Evolutionary conservation across 2,329 filamentous ascomycete species (phyloP), one percentile per base, ranked within the genome.

Genomic region (Tolypocladium amazonense): DNA sequence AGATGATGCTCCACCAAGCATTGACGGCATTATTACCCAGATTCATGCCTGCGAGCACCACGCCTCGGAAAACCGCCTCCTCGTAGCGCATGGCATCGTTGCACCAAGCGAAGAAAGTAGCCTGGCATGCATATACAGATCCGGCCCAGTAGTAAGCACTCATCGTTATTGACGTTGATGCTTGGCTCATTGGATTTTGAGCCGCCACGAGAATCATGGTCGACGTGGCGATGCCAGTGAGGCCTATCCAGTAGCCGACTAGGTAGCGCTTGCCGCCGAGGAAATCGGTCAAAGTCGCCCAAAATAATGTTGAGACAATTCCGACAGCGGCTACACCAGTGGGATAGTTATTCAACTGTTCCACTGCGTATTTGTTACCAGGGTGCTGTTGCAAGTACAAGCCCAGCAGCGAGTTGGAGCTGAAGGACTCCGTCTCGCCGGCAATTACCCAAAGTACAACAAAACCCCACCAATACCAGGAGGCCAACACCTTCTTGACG

Each of bases 21-120:
- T 90, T 89, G 7, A 90, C 77, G 0, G 84, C 83, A 66, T 87
- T 88, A 66, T 79, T 88, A 1, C 83, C 83, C 65, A 86, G 59
- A 61, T 89, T 90, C 88, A 90, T 90, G 15, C 84, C 83, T 0
- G 87, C 87, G 41, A 90, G 80, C 0, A 90, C 87, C 1, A 90
- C 79, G 2, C 81, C 84, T 4, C 88, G 77, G 64, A 86, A 81
- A 54, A 85, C 79, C 25, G 81, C 80, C 61, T 88, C 82, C 65
- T 88, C 82, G 59, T 81, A 80, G 9, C 84, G 78, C 74, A 88
- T 81, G 2, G 84, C 83, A 65, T 89, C 87, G 65, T 90, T 90
- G 27, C 85, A 87, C 87, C 87, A 90, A 0, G 88, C 87, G 64
- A 90, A 90, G 65, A 90, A 89, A 0, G 84, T 88, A 0, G 88